phyloP scores from a whole-genome alignment of 108 stramenopile genomes.

The Epipyxis sp. region DNA sequence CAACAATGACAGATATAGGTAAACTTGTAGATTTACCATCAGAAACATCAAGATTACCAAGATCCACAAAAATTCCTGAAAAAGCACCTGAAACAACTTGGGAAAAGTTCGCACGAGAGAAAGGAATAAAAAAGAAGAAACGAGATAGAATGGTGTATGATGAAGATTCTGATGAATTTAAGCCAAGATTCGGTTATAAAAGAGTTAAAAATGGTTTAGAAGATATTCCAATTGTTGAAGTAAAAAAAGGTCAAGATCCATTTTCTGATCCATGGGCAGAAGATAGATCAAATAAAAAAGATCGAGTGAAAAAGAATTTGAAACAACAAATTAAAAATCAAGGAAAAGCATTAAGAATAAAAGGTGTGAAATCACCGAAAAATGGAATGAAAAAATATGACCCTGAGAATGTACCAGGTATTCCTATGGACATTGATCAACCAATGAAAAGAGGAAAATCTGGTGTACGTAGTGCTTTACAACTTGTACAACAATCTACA shows the following conservation, averaged over 20 bases:
- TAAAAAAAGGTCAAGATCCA: slow-evolving; percentile 46
- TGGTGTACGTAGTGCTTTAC: slow-evolving; percentile 36
- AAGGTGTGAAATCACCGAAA: slow-evolving; percentile 13
- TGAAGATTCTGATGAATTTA: slow-evolving; percentile 54
- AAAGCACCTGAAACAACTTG: slow-evolving; percentile 54
- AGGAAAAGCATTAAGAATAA: not conserved
- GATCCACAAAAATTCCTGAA: slow-evolving; percentile 37
- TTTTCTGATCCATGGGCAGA: slow-evolving; percentile 51
- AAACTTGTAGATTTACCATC: not conserved
- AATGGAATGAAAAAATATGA: slow-evolving; percentile 14
- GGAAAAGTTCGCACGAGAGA: slow-evolving; percentile 62
- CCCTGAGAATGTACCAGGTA: slow-evolving; percentile 41
- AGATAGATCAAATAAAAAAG: slow-evolving; percentile 50
- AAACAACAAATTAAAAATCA: slow-evolving; percentile 39
- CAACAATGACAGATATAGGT: not conserved
- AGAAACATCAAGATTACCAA: slow-evolving; percentile 32
- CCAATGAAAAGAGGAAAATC: slow-evolving; percentile 40
- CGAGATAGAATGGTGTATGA: slow-evolving; percentile 61
- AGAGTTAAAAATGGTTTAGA: slow-evolving; percentile 48
- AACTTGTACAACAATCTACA: slow-evolving; percentile 48
- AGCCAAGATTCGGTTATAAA: slow-evolving; percentile 58
- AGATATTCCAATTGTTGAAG: slow-evolving; percentile 54
- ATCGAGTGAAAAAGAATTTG: slow-evolving; percentile 56
- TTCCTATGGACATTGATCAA: slow-evolving; percentile 43
- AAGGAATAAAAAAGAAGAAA: slow-evolving; percentile 55